Percentiles rank a stretch among this genome's conserved stretches.
phyloP scores from a whole-genome alignment of 129 eudicot genomes.

The Flaveria ramosissima region DNA sequence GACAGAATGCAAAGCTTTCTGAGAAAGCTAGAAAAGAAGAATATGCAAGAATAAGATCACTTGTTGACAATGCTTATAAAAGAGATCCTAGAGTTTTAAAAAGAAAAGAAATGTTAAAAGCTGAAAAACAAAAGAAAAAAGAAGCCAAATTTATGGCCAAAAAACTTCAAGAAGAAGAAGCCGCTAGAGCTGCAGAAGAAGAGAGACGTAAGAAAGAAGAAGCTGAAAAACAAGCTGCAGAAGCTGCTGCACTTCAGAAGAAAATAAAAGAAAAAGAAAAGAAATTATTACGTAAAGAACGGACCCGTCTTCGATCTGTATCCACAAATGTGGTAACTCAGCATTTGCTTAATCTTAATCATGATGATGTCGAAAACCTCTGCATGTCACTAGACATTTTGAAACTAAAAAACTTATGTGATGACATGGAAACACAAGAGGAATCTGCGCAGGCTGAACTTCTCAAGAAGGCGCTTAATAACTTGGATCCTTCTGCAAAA shows the following conservation, averaged over 20 bases:
- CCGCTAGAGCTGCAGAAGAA: conserved; percentile 72
- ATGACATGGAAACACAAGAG: conserved; percentile 64
- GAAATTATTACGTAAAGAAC: conserved; percentile 84
- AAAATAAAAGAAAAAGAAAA: conserved; percentile 85
- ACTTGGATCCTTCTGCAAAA: conserved; percentile 33
- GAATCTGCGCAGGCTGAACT: conserved; percentile 54
- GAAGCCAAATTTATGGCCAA: conserved; percentile 70
- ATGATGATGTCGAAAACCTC: conserved; percentile 68
- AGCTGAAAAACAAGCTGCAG: conserved; percentile 83
- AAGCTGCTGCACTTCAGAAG: conserved; percentile 69
- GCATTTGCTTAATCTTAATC: conserved; percentile 51
- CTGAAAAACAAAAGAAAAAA: conserved; percentile 83
- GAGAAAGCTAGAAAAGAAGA: conserved; percentile 97
- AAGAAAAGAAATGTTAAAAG: conserved; percentile 70
- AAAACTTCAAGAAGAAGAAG: conserved; percentile 83
- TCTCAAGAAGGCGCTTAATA: conserved; percentile 45
- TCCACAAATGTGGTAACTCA: conserved; percentile 51
- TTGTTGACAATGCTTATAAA: conserved; percentile 84
- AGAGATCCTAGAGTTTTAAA: conserved; percentile 79
- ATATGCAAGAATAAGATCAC: conserved; percentile 61
- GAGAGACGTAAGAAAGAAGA: conserved; percentile 68
- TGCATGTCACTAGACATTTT: conserved; percentile 69
- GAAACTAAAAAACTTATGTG: conserved; percentile 59
- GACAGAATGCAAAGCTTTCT: conserved; percentile 84
- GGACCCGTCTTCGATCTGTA: conserved; percentile 70